Evolutionary conservation across 1,284 basidiomycete species (phyloP).

Genomic region (Malassezia equina): DNA sequence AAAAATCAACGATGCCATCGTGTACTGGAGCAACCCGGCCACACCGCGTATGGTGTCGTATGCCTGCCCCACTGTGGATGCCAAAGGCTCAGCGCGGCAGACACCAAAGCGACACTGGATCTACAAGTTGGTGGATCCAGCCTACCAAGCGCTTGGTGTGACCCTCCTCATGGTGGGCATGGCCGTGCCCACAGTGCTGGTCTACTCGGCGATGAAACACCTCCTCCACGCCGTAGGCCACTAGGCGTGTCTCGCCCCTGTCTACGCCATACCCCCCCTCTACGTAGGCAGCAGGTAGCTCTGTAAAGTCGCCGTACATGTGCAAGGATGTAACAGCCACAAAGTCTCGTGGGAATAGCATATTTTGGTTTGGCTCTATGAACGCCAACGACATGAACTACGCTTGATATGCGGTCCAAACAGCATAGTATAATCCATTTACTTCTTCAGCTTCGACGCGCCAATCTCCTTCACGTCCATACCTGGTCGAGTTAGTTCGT

Average conservation of each 20-base stretch:
- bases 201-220: neutral
- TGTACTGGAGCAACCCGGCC: neutral
- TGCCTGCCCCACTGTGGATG: neutral
- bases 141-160: neutral
- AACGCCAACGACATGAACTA: neutral
- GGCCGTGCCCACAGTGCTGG: neutral
- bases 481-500: neutral
- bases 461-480: conserved; percentile 14
- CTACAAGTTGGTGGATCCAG: neutral
- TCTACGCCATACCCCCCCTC: neutral
- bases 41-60: neutral
- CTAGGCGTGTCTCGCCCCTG: neutral
- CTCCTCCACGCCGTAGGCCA: neutral
- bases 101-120: neutral
- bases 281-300: neutral
- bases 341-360: conserved; percentile 1
- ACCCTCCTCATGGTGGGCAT: neutral
- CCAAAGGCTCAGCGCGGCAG: neutral
- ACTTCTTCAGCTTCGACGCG: conserved; percentile 14
- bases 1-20: conserved; percentile 3
- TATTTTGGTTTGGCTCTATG: conserved; percentile 1
- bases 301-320: neutral
- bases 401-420: neutral
- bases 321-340: neutral
- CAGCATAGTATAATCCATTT: neutral